These are phyloP conservation scores for Gaeumannomyces tritici DNA, from an alignment of 2,329 filamentous ascomycete species.

Conservation along the genomic window DNA sequence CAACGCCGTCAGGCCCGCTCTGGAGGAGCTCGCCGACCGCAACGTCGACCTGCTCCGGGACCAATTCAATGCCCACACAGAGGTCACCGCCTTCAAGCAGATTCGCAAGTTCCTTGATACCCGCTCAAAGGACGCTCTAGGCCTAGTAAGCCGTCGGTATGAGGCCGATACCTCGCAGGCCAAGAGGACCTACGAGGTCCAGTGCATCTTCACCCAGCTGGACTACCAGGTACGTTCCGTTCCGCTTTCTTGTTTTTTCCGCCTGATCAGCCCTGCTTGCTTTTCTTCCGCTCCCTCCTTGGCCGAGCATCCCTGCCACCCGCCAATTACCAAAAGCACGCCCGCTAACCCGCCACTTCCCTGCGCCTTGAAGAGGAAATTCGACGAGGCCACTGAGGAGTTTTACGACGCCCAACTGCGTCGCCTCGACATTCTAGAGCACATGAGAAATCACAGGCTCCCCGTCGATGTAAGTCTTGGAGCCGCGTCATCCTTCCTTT, in stretches of 20 bases:
- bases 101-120: conserved; percentile 42
- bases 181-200: conserved; percentile 13
- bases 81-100: conserved; percentile 40
- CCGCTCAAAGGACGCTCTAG: conserved; percentile 22
- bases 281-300: not conserved
- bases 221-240: conserved; percentile 9
- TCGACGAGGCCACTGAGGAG: conserved; percentile 26
- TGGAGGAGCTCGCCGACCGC: conserved; percentile 56
- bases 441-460: conserved; percentile 31
- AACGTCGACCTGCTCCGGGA: conserved; percentile 47
- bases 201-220: conserved; percentile 8
- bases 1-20: conserved; percentile 51
- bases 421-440: conserved; percentile 33
- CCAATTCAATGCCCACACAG: conserved; percentile 41
- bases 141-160: conserved; percentile 13
- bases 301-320: not conserved
- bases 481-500: not conserved
- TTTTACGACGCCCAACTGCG: conserved; percentile 36
- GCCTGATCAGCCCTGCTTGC: not conserved
- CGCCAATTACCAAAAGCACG: not conserved
- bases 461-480: conserved; percentile 38
- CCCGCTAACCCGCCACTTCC: conserved; percentile 3
- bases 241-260: not conserved
- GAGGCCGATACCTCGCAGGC: conserved; percentile 11
- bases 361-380: conserved; percentile 7